phyloP scores from a whole-genome alignment of 352 stramenopile genomes.

The Globisporangium recalcitrans region DNA sequence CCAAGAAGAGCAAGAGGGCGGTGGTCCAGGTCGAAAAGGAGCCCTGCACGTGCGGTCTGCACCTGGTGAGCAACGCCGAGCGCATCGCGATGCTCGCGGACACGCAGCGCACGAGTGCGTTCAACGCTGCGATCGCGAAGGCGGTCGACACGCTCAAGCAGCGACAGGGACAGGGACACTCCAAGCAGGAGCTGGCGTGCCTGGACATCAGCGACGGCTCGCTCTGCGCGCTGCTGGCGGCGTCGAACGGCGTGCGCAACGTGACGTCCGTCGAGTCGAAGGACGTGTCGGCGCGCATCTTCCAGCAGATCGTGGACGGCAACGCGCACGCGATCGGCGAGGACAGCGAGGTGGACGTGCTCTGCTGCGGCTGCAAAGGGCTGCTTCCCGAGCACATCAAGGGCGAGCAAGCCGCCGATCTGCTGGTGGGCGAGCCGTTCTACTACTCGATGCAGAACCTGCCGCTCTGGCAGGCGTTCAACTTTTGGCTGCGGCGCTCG shows the following conservation, averaged over 20 bases:
- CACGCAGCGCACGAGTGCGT: conserved; percentile 25
- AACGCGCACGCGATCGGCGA: conserved; percentile 22
- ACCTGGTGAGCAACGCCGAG: conserved; percentile 78
- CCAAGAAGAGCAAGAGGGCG: conserved; percentile 34
- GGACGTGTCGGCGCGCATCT: conserved; percentile 73
- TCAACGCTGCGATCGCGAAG: conserved; percentile 36
- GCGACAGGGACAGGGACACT: neutral
- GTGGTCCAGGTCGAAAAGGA: conserved; percentile 31
- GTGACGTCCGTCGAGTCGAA: conserved; percentile 80
- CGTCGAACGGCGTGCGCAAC: conserved; percentile 35
- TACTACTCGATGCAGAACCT: conserved; percentile 88
- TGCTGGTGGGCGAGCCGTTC: conserved; percentile 72
- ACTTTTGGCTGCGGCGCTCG: conserved; percentile 76
- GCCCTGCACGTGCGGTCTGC: conserved; percentile 66
- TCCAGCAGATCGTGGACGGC: conserved; percentile 55
- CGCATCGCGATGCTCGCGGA: conserved; percentile 73
- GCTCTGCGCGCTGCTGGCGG: conserved; percentile 54
- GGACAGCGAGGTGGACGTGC: conserved; percentile 37
- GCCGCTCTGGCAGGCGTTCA: conserved; percentile 73
- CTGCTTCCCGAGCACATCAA: conserved; percentile 56
- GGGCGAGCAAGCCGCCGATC: conserved; percentile 37
- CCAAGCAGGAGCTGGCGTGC: conserved; percentile 27
- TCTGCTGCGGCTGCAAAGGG: conserved; percentile 66
- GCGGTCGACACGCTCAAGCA: conserved; percentile 19
- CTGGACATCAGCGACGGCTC: conserved; percentile 80